phyloP scores from a whole-genome alignment of 768 basidiomycete species.

The Boletus pseudopeckii region DNA sequence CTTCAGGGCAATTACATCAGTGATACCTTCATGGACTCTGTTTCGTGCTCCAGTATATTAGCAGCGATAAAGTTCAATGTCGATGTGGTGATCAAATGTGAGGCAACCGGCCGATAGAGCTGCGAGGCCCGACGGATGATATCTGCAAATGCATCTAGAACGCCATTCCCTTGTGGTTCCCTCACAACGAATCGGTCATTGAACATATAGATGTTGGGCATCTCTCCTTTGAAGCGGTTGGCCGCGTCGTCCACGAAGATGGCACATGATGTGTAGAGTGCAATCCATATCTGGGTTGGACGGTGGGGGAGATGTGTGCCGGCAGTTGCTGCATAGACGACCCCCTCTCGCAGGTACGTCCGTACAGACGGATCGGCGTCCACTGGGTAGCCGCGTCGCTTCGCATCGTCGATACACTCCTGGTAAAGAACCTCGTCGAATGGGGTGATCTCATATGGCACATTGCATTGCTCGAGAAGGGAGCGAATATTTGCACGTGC shows the following conservation, averaged over 20 bases:
- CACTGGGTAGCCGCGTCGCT: slow-evolving; percentile 25
- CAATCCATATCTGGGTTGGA: slow-evolving; percentile 28
- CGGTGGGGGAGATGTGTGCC: slow-evolving; percentile 29
- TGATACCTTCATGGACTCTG: slow-evolving; percentile 26
- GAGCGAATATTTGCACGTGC: slow-evolving; percentile 13
- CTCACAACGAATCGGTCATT: slow-evolving; percentile 30
- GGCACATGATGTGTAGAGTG: slow-evolving; percentile 39
- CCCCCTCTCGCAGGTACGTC: slow-evolving; percentile 34
- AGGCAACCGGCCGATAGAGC: slow-evolving; percentile 28
- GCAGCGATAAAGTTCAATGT: slow-evolving; percentile 36
- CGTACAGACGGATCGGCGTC: slow-evolving; percentile 18
- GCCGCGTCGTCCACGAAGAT: slow-evolving; percentile 38
- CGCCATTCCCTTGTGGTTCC: slow-evolving; percentile 26
- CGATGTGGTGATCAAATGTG: slow-evolving; percentile 36
- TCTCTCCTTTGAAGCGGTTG: slow-evolving; percentile 19
- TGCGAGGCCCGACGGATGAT: slow-evolving; percentile 29
- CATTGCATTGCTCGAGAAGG: slow-evolving; percentile 15
- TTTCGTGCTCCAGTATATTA: slow-evolving; percentile 32
- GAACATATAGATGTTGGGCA: slow-evolving; percentile 31
- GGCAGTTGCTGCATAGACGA: slow-evolving; percentile 23
- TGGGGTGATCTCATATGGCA: slow-evolving; percentile 9
- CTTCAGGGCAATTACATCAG: background rate
- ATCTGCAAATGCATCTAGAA: slow-evolving; percentile 35
- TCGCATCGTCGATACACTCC: slow-evolving; percentile 23
- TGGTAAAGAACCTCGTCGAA: slow-evolving; percentile 18